Conservation (phyloP, 148 eudicot species). For the Rhododendron kiyosumense region DNA sequence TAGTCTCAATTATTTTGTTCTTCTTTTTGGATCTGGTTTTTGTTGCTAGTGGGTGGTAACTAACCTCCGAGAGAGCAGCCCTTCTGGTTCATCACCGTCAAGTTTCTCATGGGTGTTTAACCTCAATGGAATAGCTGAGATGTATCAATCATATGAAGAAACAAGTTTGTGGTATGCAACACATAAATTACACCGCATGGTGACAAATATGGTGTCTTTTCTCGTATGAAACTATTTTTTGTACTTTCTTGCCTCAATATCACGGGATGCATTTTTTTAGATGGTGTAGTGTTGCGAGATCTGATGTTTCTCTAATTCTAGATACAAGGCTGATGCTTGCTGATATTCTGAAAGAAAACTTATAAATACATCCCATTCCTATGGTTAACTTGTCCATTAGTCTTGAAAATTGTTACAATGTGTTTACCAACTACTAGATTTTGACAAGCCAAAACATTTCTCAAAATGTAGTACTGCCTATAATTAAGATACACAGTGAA, state of each 20-base stretch:
- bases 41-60: conserved; percentile 84
- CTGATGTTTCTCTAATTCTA: not conserved
- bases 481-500: not conserved
- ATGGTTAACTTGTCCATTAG: not conserved
- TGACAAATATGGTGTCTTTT: conserved; percentile 1
- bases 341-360: not conserved
- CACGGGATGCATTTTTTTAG: not conserved
- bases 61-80: conserved; percentile 49
- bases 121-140: conserved; percentile 75
- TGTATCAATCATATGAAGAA: conserved; percentile 86
- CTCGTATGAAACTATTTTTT: not conserved
- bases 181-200: not conserved
- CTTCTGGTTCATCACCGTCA: conserved; percentile 39
- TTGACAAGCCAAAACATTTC: not conserved
- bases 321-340: not conserved
- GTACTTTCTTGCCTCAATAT: not conserved
- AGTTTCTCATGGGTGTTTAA: conserved; percentile 74
- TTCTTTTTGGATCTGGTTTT: conserved; percentile 1
- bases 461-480: not conserved
- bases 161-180: conserved; percentile 70
- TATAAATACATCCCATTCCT: not conserved
- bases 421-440: not conserved
- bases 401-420: not conserved
- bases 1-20: not conserved
- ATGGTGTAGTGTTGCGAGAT: not conserved